Percentiles rank a stretch among this genome's conserved stretches.
phyloP scores from a whole-genome alignment of 805 yeast species.

The Ogataea allantospora region DNA sequence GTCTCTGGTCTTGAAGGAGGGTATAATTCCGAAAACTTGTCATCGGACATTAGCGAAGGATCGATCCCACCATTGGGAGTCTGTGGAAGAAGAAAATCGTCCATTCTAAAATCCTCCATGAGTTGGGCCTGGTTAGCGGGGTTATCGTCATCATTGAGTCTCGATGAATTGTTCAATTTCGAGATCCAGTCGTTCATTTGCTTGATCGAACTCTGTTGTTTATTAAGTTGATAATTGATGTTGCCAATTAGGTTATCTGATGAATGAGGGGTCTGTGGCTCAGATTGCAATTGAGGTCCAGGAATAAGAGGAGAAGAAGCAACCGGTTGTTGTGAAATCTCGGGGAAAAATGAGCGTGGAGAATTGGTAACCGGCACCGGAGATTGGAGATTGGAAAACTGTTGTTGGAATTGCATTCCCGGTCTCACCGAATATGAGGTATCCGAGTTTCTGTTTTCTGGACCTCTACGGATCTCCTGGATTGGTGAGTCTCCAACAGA shows the following conservation, averaged over 20 bases:
- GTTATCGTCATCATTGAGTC: slow-evolving; percentile 16
- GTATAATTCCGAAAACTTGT: slow-evolving; percentile 13
- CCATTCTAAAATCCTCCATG: slow-evolving; percentile 35
- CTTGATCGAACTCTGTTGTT: slow-evolving; percentile 51
- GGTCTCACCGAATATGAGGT: slow-evolving; percentile 3
- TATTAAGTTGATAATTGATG: slow-evolving; percentile 45
- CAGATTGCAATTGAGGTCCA: slow-evolving; percentile 10
- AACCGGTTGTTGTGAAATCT: slow-evolving; percentile 17
- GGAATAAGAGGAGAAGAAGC: slow-evolving; percentile 15
- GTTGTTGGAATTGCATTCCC: slow-evolving; percentile 4
- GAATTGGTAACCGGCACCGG: slow-evolving; percentile 23
- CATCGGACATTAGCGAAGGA: slow-evolving; percentile 12
- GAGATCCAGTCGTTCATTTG: slow-evolving; percentile 59
- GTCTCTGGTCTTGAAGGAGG: slow-evolving; percentile 5
- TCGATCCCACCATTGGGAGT: slow-evolving; percentile 27
- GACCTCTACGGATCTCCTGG: slow-evolving; percentile 32
- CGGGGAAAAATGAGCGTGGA: slow-evolving; percentile 31
- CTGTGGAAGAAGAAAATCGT: slow-evolving; percentile 32
- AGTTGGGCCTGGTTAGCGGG: slow-evolving; percentile 17
- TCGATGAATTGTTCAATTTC: slow-evolving; percentile 23
- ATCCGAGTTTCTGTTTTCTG: slow-evolving; percentile 29
- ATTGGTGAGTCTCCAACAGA: slow-evolving; percentile 25
- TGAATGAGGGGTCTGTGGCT: slow-evolving; percentile 14
- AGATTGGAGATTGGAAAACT: slow-evolving; percentile 8
- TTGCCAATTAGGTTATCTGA: slow-evolving; percentile 34